Base-by-base conservation (phyloP, 805 yeast genomes). In the Grigorovia yakushimaensis region DNA sequence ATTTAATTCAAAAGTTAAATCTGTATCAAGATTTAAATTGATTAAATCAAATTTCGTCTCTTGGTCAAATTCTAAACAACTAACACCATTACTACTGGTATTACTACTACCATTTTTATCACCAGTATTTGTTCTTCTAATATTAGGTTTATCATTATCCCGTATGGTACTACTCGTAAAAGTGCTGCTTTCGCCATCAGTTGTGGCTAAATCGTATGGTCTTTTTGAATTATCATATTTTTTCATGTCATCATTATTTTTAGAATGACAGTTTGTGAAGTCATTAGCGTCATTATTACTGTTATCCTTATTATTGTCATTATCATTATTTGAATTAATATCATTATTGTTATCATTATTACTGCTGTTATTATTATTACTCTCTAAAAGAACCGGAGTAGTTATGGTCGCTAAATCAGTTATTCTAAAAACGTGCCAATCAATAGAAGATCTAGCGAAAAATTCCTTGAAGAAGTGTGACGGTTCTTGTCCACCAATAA, bases 401-500 rank as follows among this genome's bases (percentile, higher is more conserved):
- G 37, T 45, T 2, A 57, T 54, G 23, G 55, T 49, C 2, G 62
- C 54, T 22, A 56, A 58, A 43, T 61, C 67, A 1, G 64, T 42
- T 51, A 63, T 65, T 39, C 67, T 69, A 35, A 71, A 61, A 30
- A 59, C 58, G 39, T 57, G 50, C 49, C 84, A 66, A 45, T 74
- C 76, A 30, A 83, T 77, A 4, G 71, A 65, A 47, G 80, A 71
- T 41, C 75, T 70, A 47, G 73, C 78, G 36, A 88, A 76, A 59
- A 82, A 88, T 45, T 76, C 77, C 50, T 77, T 75, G 45, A 91
- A 73, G 39, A 79, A 72, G 47, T 88, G 71, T 7, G 91, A 79
- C 2, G 96, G 96, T 48, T 81, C 79, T 54, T 88, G 97, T 18
- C 89, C 91, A 59, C 88, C 94, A 40, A 91, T 67, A 54, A 85